Percentiles rank a stretch among this genome's conserved stretches.
Conservation (phyloP, 1,284 basidiomycete genomes). For the Fomitopsis schrenkii region DNA sequence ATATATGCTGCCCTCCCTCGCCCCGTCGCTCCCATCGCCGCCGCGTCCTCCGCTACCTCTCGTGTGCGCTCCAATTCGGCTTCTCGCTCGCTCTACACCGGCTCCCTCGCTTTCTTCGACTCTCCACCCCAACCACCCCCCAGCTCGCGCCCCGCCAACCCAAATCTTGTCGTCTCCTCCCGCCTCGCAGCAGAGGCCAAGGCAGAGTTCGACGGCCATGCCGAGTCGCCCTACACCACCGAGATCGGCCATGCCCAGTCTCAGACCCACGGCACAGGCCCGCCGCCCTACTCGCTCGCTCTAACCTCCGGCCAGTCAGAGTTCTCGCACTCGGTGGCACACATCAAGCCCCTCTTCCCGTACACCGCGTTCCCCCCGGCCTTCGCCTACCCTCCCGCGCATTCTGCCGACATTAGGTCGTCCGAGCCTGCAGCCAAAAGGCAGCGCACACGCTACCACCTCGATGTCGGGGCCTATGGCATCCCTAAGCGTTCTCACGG, state of each 20-base stretch:
- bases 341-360: slow-evolving; percentile 36
- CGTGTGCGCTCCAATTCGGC: slow-evolving; percentile 45
- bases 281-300: slow-evolving; percentile 39
- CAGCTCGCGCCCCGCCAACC: slow-evolving; percentile 33
- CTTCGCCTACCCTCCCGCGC: slow-evolving; percentile 25
- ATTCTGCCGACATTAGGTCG: slow-evolving; percentile 19
- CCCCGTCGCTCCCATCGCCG: slow-evolving; percentile 14
- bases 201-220: slow-evolving; percentile 37
- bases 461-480: slow-evolving; percentile 73
- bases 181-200: slow-evolving; percentile 44
- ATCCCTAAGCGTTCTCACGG: slow-evolving; percentile 43
- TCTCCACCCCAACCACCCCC: slow-evolving; percentile 37
- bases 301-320: slow-evolving; percentile 40
- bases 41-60: slow-evolving; percentile 27
- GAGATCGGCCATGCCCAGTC: slow-evolving; percentile 20
- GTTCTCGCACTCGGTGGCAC: slow-evolving; percentile 22
- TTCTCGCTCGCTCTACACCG: slow-evolving; percentile 39
- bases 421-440: slow-evolving; percentile 27
- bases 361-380: slow-evolving; percentile 34
- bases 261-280: slow-evolving; percentile 17
- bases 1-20: slow-evolving; percentile 46
- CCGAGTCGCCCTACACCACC: slow-evolving; percentile 13
- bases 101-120: slow-evolving; percentile 44
- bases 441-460: slow-evolving; percentile 49
- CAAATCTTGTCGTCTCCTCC: slow-evolving; percentile 37